Conservation (phyloP, 495 filamentous ascomycete genomes). For the Neurospora sp. region DNA sequence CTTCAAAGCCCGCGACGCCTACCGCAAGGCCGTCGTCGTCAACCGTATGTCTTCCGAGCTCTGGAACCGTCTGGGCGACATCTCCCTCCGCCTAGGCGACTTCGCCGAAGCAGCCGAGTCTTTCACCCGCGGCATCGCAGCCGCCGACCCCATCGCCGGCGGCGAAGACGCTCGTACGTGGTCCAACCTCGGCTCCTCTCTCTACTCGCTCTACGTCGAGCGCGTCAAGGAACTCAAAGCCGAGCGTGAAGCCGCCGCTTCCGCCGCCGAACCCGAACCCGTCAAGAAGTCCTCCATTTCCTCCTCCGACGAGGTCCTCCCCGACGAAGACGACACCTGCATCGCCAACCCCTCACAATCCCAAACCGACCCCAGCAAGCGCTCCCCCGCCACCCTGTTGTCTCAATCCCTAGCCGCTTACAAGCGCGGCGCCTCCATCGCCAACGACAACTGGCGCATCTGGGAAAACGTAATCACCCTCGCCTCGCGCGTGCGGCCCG, state of each 20-base stretch:
- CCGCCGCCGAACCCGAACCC: constrained; percentile 8
- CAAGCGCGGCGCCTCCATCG: constrained; percentile 70
- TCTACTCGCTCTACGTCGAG: constrained; percentile 39
- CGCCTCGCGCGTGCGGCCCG: constrained; percentile 55
- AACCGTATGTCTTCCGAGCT: constrained; percentile 71
- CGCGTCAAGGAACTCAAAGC: constrained; percentile 28
- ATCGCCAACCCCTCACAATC: background rate
- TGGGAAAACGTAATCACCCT: constrained; percentile 94
- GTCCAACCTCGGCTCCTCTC: constrained; percentile 84
- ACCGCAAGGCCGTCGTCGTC: constrained; percentile 61
- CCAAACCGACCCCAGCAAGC: background rate
- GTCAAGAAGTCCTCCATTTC: background rate
- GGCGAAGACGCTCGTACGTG: constrained; percentile 86
- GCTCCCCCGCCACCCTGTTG: constrained; percentile 50
- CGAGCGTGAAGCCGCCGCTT: constrained; percentile 19
- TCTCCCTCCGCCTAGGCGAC: constrained; percentile 62
- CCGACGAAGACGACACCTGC: constrained; percentile 15
- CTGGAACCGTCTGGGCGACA: constrained; percentile 88
- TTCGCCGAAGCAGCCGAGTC: constrained; percentile 80
- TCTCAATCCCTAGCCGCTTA: constrained; percentile 71
- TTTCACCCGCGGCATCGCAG: constrained; percentile 61
- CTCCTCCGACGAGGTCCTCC: background rate
- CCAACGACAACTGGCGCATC: constrained; percentile 76
- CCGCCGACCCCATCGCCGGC: constrained; percentile 49
- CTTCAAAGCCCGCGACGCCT: constrained; percentile 64